These are phyloP conservation scores for Neocallimastix lanati DNA, from an alignment of 192 early-diverging fungal species.

Conservation along the genomic window DNA sequence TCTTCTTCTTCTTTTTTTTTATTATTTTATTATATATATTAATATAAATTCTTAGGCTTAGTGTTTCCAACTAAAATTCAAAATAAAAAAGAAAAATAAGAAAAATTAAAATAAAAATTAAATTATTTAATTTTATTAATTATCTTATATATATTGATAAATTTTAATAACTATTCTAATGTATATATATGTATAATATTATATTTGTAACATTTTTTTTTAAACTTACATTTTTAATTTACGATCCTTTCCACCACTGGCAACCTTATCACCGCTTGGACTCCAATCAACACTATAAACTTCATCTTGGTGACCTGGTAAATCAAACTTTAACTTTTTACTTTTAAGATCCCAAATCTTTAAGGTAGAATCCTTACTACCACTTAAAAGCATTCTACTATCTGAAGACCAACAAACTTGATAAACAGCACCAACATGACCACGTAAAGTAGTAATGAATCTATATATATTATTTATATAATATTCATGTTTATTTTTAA, in stretches of 20 bases:
- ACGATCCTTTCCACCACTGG: slow-evolving; percentile 54
- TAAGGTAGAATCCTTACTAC: slow-evolving; percentile 51
- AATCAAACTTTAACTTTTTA: slow-evolving; percentile 72
- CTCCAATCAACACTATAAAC: slow-evolving; percentile 73
- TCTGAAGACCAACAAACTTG: slow-evolving; percentile 90
- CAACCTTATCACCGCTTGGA: slow-evolving; percentile 50
- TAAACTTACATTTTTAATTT: slow-evolving; percentile 62
- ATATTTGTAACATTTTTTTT: no score
- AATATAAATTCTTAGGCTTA: no score
- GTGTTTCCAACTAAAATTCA: no score
- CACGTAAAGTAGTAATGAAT: slow-evolving; percentile 77
- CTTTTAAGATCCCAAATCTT: slow-evolving; percentile 90
- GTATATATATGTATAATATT: no score
- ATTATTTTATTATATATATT: no score
- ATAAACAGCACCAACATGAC: slow-evolving; percentile 92
- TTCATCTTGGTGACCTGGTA: slow-evolving; percentile 93
- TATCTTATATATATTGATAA: no score
- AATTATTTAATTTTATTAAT: no score
- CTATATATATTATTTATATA: slow-evolving; percentile 1
- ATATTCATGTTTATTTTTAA: neutral
- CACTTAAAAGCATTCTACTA: slow-evolving; percentile 73
- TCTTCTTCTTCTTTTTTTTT: no score
- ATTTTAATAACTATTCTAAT: no score
- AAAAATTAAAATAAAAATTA: no score
- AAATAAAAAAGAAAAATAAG: no score